phyloP scores from a whole-genome alignment of 177 flowering plant genomes.

The Vitis hybrid region DNA sequence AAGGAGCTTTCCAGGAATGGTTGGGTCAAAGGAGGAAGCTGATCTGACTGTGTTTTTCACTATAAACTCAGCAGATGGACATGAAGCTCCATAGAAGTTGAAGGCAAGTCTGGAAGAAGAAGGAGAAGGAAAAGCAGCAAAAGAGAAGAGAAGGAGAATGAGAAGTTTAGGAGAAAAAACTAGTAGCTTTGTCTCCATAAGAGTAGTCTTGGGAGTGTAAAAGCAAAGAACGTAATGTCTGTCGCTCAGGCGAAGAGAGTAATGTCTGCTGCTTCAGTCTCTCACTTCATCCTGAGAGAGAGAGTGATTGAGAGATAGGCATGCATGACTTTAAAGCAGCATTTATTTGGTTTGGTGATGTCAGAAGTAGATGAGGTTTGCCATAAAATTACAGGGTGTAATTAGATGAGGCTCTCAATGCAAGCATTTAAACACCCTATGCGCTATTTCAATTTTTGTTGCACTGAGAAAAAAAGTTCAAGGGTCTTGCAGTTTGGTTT shows the following conservation, averaged over 20 bases:
- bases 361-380: conserved; percentile 14
- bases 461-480: too few species aligned
- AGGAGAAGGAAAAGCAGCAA: conserved; percentile 20
- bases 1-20: conserved; percentile 74
- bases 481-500: too few species aligned
- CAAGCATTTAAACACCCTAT: too few species aligned
- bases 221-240: neutral
- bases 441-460: too few species aligned
- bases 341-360: conserved; percentile 18
- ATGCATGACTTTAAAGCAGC: conserved; percentile 10
- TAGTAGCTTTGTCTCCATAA: conserved; percentile 15
- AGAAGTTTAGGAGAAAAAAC: neutral
- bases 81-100: conserved; percentile 57
- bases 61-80: conserved; percentile 68
- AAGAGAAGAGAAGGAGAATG: conserved; percentile 6
- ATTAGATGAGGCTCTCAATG: too few species aligned
- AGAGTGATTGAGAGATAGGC: neutral
- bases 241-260: neutral
- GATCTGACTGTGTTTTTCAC: conserved; percentile 66
- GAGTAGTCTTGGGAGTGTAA: neutral
- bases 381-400: too few species aligned
- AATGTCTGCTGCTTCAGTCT: too few species aligned
- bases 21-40: conserved; percentile 49
- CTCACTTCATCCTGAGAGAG: neutral
- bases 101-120: conserved; percentile 32